A percentile compares a stretch with the other conserved stretches of the same genome.
phyloP scores from a whole-genome alignment of 2,329 filamentous ascomycete genomes.

The Alternaria conjuncta region DNA sequence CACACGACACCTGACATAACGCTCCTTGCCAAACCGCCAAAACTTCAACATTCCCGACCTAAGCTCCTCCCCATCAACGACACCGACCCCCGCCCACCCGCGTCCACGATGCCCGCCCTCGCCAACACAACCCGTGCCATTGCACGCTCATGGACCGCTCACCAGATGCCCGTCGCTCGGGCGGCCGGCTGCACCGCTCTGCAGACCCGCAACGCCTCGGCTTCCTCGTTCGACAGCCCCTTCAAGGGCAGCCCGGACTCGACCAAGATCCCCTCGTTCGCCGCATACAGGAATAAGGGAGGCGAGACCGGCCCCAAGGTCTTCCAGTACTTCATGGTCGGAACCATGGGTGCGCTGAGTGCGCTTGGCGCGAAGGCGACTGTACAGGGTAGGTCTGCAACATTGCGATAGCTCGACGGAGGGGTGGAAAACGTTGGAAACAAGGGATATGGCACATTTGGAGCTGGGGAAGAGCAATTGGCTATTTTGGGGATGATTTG shows the following conservation, averaged over 20 bases:
- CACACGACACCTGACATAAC: slow-evolving; percentile 15
- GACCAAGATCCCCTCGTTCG: slow-evolving; percentile 85
- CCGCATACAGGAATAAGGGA: slow-evolving; percentile 79
- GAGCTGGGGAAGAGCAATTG: slow-evolving; percentile 34
- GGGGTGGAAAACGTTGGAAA: slow-evolving; percentile 10
- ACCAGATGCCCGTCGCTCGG: slow-evolving; percentile 55
- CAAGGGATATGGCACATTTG: background rate
- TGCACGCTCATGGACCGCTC: slow-evolving; percentile 55
- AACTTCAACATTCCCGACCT: slow-evolving; percentile 32
- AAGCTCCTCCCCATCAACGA: slow-evolving; percentile 27
- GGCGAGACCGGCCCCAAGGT: slow-evolving; percentile 77
- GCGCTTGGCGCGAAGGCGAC: slow-evolving; percentile 97
- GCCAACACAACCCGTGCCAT: slow-evolving; percentile 55
- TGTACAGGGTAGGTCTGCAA: slow-evolving; percentile 79
- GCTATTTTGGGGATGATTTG: slow-evolving; percentile 38
- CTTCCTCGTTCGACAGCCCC: slow-evolving; percentile 60
- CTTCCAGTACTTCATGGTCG: slow-evolving; percentile 98
- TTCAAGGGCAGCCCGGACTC: slow-evolving; percentile 59
- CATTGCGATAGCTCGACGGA: slow-evolving; percentile 12
- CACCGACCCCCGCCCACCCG: slow-evolving; percentile 33
- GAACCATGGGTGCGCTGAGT: slow-evolving; percentile 87
- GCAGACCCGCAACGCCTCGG: slow-evolving; percentile 53
- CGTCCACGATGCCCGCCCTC: slow-evolving; percentile 58
- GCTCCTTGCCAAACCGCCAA: slow-evolving; percentile 26
- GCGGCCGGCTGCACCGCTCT: slow-evolving; percentile 53